Evolutionary conservation across 805 yeast genomes (phyloP), one percentile per base, ranked within the genome.

Genomic region (Candida piceae): DNA sequence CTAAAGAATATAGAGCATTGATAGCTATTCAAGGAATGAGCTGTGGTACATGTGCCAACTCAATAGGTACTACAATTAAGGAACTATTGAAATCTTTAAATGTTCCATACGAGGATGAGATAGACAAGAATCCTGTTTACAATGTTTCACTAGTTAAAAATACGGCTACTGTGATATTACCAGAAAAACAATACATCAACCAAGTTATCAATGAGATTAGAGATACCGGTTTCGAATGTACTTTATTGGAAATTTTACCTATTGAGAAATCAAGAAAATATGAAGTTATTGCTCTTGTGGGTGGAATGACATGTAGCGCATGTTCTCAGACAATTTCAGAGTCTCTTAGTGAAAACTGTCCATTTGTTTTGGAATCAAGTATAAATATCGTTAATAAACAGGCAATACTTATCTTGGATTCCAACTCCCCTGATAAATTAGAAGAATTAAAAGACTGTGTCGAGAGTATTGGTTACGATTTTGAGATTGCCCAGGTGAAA

Each of bases 301-400:
- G 81, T 9, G 90, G 89, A 4, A 81, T 83, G 56, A 76, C 87
- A 0, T 84, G 90, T 59, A 78, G 84, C 7, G 76, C 86, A 0
- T 55, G 93, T 57, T 76, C 76, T 1, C 67, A 68, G 30, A 64
- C 88, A 0, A 74, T 84, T n/a, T 55, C 62, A 9, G 57, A 67
- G 11, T 70, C 74, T 21, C 75, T 63, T 19, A 56, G 53, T 20
- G 72, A 65, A 7, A 55, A 79, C 27, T 46, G 50, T 20, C 70
- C 74, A 2, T 78, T 73, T 53, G 72, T 83, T 3, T 57, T 68
- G 15, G 76, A 72, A 13, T 66, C 69, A 23, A 72, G 74, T 7
- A 67, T 83, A 29, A 76, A 76, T 41, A 66, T 73, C 1, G 72
- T 84, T 12, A 70, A 78, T 13, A 81, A 81, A 49, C 63, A 77